These are phyloP conservation scores for Botryotinia narcissicola DNA, from an alignment of 2,329 filamentous ascomycete species.

Conservation along the genomic window DNA sequence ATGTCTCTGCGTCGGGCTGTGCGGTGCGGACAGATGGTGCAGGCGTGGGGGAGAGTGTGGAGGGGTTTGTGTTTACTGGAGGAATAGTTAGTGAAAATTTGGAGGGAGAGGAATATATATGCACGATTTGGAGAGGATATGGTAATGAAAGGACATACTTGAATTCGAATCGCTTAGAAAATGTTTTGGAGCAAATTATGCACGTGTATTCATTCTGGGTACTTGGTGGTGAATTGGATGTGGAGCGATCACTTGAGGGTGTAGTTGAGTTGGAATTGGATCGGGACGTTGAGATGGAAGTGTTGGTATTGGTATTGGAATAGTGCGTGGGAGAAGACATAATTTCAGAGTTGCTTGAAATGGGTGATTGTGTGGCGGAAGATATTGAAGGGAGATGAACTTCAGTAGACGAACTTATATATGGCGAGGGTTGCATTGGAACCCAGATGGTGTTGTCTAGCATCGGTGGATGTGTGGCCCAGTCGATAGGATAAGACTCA, in stretches of 20 bases:
- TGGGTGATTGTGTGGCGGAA: not conserved
- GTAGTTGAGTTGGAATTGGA: not conserved
- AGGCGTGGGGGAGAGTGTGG: not conserved
- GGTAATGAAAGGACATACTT: not conserved
- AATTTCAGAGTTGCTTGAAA: not conserved
- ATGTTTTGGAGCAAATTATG: conserved; percentile 5
- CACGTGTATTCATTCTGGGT: conserved; percentile 9
- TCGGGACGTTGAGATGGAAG: not conserved
- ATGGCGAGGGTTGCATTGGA: not conserved
- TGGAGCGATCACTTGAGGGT: not conserved
- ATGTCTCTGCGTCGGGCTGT: conserved; percentile 14
- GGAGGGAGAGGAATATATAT: not conserved
- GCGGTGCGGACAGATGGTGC: conserved; percentile 11
- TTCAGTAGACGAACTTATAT: not conserved
- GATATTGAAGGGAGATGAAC: not conserved
- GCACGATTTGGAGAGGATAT: not conserved
- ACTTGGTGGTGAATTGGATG: not conserved
- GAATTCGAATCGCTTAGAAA: conserved; percentile 11
- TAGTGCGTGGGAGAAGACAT: not conserved
- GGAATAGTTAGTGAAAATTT: not conserved
- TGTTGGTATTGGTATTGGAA: not conserved
- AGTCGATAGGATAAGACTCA: not conserved
- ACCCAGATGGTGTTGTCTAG: not conserved
- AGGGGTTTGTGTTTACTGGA: not conserved
- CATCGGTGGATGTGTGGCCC: not conserved